Percentiles rank a stretch among this genome's conserved stretches.
Conservation (phyloP, 495 filamentous ascomycete species). For the Hypoxylon perforatum region DNA sequence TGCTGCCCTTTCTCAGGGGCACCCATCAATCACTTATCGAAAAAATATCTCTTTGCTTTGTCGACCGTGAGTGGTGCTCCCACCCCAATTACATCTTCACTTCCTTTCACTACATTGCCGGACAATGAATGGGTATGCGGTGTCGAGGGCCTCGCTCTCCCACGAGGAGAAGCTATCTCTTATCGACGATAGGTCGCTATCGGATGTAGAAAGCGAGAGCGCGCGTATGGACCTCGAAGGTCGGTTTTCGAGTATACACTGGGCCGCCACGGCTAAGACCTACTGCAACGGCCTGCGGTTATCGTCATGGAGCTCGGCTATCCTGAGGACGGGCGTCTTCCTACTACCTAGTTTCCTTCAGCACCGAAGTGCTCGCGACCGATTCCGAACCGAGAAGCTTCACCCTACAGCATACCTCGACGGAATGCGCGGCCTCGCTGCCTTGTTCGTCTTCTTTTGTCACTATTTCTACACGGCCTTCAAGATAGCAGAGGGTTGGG, state of each 20-base stretch:
- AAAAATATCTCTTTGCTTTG: conserved; percentile 29
- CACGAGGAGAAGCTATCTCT: conserved; percentile 49
- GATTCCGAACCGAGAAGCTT: conserved; percentile 37
- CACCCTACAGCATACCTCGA: conserved; percentile 66
- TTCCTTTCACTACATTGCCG: conserved; percentile 34
- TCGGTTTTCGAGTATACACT: conserved; percentile 38
- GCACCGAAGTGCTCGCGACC: conserved; percentile 36
- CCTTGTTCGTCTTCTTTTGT: conserved; percentile 67
- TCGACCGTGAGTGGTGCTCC: conserved; percentile 16
- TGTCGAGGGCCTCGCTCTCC: conserved; percentile 38
- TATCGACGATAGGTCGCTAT: conserved; percentile 44
- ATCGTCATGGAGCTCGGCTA: conserved; percentile 39
- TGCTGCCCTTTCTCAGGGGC: conserved; percentile 16
- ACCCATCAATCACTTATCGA: conserved; percentile 14
- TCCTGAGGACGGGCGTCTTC: conserved; percentile 45
- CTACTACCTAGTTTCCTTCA: conserved; percentile 55
- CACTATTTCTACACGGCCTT: conserved; percentile 61
- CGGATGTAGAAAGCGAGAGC: conserved; percentile 47
- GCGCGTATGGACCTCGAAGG: conserved; percentile 39
- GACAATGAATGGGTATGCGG: conserved; percentile 48
- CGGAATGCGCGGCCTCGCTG: conserved; percentile 68
- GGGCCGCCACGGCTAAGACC: conserved; percentile 31
- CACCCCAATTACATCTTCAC: conserved; percentile 26
- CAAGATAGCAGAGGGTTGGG: conserved; percentile 56
- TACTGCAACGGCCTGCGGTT: conserved; percentile 40